A percentile compares a stretch with the other conserved stretches of the same genome.
These are phyloP conservation scores for Amanita thiersii DNA, from an alignment of 768 basidiomycete species.

Conservation along the genomic window DNA sequence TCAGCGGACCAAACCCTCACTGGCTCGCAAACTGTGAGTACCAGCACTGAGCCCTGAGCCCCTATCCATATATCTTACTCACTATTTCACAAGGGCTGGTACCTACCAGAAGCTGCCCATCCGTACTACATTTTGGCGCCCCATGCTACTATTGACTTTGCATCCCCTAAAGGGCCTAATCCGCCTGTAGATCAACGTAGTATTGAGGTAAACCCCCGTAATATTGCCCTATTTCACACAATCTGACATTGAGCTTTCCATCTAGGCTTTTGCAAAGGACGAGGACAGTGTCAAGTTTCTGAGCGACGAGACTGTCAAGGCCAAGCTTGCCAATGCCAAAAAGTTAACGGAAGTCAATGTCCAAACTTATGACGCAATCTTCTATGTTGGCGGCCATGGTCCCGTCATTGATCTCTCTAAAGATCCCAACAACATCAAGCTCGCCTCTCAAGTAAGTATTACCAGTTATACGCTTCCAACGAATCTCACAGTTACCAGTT, in stretches of 20 bases:
- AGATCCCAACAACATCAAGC: conserved; percentile 5
- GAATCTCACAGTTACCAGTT: conserved; percentile 31
- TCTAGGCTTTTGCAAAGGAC: conserved; percentile 44
- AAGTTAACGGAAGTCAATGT: conserved; percentile 50
- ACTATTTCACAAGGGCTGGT: conserved; percentile 52
- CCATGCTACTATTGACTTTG: conserved; percentile 48
- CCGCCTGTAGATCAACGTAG: conserved; percentile 60
- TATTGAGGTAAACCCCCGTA: conserved; percentile 35
- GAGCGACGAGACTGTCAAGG: conserved; percentile 40
- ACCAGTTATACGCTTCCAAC: neutral
- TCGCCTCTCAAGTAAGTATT: conserved; percentile 25
- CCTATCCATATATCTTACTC: neutral
- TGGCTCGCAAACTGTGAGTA: conserved; percentile 39
- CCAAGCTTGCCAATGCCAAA: conserved; percentile 48
- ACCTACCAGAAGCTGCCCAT: conserved; percentile 70
- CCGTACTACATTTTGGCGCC: conserved; percentile 53
- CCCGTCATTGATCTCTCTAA: conserved; percentile 52
- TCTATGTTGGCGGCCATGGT: conserved; percentile 76
- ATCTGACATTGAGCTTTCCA: neutral
- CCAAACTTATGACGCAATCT: conserved; percentile 63
- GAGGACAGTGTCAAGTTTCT: conserved; percentile 51
- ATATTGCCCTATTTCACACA: neutral
- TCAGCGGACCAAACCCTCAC: conserved; percentile 52
- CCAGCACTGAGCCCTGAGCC: neutral
- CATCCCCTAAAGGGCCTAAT: conserved; percentile 54